Conservation (phyloP, 345 rosid genomes). For the Corchorus capsularis region DNA sequence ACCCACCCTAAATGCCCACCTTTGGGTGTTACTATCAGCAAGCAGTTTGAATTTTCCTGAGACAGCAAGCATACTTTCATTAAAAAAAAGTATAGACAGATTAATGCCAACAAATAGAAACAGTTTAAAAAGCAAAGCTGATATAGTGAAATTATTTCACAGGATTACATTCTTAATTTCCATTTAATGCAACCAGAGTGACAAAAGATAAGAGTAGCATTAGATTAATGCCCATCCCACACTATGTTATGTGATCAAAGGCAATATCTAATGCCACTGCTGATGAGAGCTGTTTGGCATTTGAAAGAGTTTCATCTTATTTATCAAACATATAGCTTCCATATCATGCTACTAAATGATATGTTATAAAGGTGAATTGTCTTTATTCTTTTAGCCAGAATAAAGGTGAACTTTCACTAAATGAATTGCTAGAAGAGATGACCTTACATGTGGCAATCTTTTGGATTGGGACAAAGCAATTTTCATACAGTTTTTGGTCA, state of each 20-base stretch:
- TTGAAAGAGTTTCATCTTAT: not conserved
- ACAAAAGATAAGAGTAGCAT: not conserved
- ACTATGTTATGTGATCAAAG: not conserved
- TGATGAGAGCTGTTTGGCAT: not conserved
- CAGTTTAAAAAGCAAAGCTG: not conserved
- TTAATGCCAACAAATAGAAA: not conserved
- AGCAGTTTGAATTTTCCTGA: conserved; percentile 78
- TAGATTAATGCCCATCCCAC: not conserved
- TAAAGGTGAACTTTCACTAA: too few species aligned
- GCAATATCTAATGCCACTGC: not conserved
- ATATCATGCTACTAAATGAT: not conserved
- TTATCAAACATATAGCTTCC: not conserved
- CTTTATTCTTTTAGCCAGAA: too few species aligned
- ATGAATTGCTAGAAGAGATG: too few species aligned
- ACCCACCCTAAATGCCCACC: conserved; percentile 96
- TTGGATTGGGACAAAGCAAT: not conserved
- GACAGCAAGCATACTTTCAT: not conserved
- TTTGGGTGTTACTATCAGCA: conserved; percentile 82
- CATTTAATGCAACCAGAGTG: not conserved
- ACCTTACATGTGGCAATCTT: not conserved
- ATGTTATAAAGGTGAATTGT: not conserved
- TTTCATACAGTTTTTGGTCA: not conserved
- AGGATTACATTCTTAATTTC: not conserved
- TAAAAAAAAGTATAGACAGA: not conserved
- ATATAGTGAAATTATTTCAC: not conserved